Conservation (phyloP, 768 basidiomycete species). For the Lactarius vividus region DNA sequence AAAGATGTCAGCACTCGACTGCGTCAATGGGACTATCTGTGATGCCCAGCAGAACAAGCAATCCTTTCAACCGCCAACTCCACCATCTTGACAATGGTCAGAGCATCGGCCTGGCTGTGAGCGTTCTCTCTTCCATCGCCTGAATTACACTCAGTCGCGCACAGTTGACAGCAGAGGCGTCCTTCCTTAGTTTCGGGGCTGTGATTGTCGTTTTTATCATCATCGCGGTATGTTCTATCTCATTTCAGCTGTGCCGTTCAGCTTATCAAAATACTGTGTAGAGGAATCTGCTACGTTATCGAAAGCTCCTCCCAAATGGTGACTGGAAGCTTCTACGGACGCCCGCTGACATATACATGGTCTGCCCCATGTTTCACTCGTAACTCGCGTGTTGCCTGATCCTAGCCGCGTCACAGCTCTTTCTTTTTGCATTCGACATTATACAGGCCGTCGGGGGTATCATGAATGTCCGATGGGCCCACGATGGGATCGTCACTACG, state of each 20-base stretch:
- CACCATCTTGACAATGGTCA: slow-evolving; percentile 34
- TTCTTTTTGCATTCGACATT: slow-evolving; percentile 34
- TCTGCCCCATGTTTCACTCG: slow-evolving; percentile 20
- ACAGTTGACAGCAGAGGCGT: slow-evolving; percentile 37
- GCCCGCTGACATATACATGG: slow-evolving; percentile 45
- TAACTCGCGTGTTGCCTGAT: not conserved
- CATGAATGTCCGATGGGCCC: slow-evolving; percentile 39
- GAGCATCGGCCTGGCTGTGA: slow-evolving; percentile 39
- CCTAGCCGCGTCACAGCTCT: slow-evolving; percentile 24
- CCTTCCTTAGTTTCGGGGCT: slow-evolving; percentile 14
- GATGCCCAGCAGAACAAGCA: not conserved
- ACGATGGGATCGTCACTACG: slow-evolving; percentile 34
- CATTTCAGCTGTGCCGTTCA: too few species aligned
- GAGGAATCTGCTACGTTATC: slow-evolving; percentile 3
- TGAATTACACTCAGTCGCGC: not conserved
- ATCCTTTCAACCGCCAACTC: not conserved
- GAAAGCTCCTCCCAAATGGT: not conserved
- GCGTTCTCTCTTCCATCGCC: not conserved
- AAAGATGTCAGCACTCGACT: not conserved
- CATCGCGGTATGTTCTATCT: slow-evolving; percentile 6
- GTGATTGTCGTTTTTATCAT: not conserved
- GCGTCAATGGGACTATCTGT: slow-evolving; percentile 1
- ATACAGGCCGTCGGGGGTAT: slow-evolving; percentile 40
- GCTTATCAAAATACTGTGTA: not conserved
- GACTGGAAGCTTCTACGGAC: slow-evolving; percentile 34